These are phyloP conservation scores for Lachnellula cervina DNA, from an alignment of 2,329 filamentous ascomycete species.

Conservation along the genomic window DNA sequence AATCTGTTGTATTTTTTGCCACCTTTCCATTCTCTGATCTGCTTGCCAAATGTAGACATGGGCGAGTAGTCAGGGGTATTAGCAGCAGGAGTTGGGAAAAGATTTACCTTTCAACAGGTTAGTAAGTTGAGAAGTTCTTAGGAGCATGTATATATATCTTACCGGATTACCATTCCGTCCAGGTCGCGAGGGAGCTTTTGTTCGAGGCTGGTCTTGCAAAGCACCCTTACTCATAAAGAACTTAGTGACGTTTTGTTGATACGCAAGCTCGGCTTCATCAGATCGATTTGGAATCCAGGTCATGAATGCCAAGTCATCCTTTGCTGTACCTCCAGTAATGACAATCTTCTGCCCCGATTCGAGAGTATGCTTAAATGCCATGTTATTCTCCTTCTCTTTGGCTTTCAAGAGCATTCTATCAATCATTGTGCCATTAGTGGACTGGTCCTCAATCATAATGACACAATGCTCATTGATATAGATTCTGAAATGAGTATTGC, in stretches of 20 bases:
- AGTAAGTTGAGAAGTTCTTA: constrained; percentile 2
- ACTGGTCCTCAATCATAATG: constrained; percentile 88
- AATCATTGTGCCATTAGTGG: constrained; percentile 92
- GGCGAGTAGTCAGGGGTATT: constrained; percentile 13
- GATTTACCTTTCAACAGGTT: constrained; percentile 21
- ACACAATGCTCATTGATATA: constrained; percentile 81
- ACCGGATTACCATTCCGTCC: constrained; percentile 21
- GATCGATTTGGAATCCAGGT: constrained; percentile 78
- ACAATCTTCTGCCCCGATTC: constrained; percentile 29
- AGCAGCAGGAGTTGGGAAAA: constrained; percentile 29
- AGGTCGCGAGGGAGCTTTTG: neutral
- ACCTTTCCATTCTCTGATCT: constrained; percentile 71
- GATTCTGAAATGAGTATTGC: constrained; percentile 94
- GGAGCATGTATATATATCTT: neutral
- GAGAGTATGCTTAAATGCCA: constrained; percentile 31
- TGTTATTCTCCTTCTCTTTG: constrained; percentile 42
- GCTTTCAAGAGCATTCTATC: constrained; percentile 63
- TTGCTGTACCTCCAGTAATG: constrained; percentile 27
- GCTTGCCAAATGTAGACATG: constrained; percentile 15
- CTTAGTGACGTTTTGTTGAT: constrained; percentile 61
- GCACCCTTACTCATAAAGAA: constrained; percentile 49
- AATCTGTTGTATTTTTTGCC: constrained; percentile 80
- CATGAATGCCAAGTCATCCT: constrained; percentile 69
- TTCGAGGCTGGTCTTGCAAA: constrained; percentile 11
- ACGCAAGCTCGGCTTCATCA: constrained; percentile 59